Conservation (phyloP, 2,329 filamentous ascomycete genomes). For the Monilinia fructigena region DNA sequence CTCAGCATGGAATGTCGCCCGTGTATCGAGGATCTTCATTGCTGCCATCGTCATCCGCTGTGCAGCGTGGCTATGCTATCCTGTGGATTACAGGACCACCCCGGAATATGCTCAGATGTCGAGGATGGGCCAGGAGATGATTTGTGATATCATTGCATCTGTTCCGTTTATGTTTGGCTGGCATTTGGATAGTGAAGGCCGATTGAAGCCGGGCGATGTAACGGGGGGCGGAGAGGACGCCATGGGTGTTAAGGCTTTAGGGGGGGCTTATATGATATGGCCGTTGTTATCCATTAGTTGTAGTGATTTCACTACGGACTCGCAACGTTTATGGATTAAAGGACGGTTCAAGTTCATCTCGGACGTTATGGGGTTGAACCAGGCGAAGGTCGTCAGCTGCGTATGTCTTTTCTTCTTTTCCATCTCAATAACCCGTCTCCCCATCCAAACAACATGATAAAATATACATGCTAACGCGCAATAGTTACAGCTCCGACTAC, state of each 20-base stretch:
- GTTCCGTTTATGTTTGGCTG: constrained; percentile 63
- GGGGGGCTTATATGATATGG: constrained; percentile 60
- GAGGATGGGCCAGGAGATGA: constrained; percentile 51
- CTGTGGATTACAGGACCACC: constrained; percentile 61
- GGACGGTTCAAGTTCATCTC: constrained; percentile 56
- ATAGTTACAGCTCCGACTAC: constrained; percentile 57
- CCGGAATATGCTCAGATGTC: constrained; percentile 59
- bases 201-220: constrained; percentile 36
- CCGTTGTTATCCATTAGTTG: constrained; percentile 54
- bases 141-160: constrained; percentile 59
- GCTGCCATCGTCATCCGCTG: constrained; percentile 57
- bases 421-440: too few species aligned
- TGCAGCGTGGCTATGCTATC: constrained; percentile 59
- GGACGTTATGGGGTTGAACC: constrained; percentile 56
- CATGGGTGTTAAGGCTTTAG: constrained; percentile 50
- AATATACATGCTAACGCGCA: constrained; percentile 14
- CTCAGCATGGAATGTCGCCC: constrained; percentile 56
- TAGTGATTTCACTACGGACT: constrained; percentile 59
- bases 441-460: background rate
- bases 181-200: constrained; percentile 47
- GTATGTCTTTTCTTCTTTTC: constrained; percentile 43
- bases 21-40: constrained; percentile 54
- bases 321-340: constrained; percentile 55
- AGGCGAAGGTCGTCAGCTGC: constrained; percentile 54
- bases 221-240: constrained; percentile 15